phyloP scores from a whole-genome alignment of 495 filamentous ascomycete genomes.

The Penicillium cinerascens region DNA sequence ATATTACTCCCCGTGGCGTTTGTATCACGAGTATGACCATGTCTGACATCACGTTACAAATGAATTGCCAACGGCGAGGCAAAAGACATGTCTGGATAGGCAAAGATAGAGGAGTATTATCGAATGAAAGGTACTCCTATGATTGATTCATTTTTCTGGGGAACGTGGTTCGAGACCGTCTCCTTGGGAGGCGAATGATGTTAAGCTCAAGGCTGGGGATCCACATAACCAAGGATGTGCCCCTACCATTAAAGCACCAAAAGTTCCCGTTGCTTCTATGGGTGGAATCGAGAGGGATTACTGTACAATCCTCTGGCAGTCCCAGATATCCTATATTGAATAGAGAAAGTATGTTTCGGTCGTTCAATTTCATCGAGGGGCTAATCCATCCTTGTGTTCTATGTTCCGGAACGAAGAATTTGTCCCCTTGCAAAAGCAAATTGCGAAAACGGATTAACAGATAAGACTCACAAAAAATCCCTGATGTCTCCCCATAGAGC shows the following conservation, averaged over 20 bases:
- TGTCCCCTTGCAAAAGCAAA: not conserved
- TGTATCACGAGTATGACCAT: conserved; percentile 8
- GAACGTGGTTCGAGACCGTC: conserved; percentile 10
- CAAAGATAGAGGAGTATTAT: not conserved
- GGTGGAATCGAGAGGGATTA: not conserved
- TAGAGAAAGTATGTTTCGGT: too few species aligned
- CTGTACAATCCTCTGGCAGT: not conserved
- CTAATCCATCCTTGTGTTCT: too few species aligned
- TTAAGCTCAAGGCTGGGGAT: not conserved
- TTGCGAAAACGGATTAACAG: not conserved
- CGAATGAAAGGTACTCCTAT: not conserved
- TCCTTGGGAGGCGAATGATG: conserved; percentile 16
- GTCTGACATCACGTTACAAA: conserved; percentile 16
- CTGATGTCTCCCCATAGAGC: not conserved
- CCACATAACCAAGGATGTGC: not conserved
- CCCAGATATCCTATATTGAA: too few species aligned
- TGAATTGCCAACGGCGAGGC: conserved; percentile 12
- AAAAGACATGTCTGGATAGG: not conserved
- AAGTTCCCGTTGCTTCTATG: not conserved
- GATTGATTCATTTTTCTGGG: conserved; percentile 5
- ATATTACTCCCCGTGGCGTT: conserved; percentile 14
- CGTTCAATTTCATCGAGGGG: too few species aligned
- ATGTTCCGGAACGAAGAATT: not conserved
- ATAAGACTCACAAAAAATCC: not conserved
- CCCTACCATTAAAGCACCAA: not conserved